phyloP scores from a whole-genome alignment of 2,329 filamentous ascomycete species.

The Exutisphaerella laricina region DNA sequence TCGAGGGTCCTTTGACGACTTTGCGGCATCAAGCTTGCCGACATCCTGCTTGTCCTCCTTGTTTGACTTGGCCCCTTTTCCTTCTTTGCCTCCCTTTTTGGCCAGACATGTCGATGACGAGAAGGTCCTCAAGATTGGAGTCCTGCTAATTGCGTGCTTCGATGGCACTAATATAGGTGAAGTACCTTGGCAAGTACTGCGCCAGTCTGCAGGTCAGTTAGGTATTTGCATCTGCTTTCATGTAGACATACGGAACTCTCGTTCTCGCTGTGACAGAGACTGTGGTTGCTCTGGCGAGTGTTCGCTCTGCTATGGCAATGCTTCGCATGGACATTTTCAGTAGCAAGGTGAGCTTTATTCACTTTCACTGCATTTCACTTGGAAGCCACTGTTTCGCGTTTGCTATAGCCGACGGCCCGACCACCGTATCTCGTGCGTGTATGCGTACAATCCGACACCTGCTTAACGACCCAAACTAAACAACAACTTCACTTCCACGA shows the following conservation, averaged over 20 bases:
- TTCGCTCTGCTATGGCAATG: not conserved
- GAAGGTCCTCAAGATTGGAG: conserved; percentile 32
- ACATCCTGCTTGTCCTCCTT: conserved; percentile 30
- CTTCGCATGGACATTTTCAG: too few relatives aligned
- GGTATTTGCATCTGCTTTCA: not conserved
- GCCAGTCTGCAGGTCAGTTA: too few relatives aligned
- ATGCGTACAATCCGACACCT: too few relatives aligned
- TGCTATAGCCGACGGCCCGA: too few relatives aligned
- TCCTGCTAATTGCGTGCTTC: not conserved
- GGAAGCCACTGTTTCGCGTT: too few relatives aligned
- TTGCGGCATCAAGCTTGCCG: conserved; percentile 17
- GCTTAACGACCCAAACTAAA: not conserved
- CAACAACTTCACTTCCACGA: not conserved
- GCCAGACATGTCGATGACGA: conserved; percentile 37
- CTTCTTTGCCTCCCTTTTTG: conserved; percentile 51
- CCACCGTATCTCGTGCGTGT: too few relatives aligned
- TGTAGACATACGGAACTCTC: not conserved
- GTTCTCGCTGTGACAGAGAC: not conserved
- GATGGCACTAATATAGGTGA: too few relatives aligned
- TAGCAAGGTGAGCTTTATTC: too few relatives aligned
- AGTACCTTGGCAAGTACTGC: too few relatives aligned
- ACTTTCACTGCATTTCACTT: too few relatives aligned
- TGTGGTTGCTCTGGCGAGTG: not conserved
- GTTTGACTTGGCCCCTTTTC: conserved; percentile 2
- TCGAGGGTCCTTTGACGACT: conserved; percentile 27